Evolutionary conservation across 495 filamentous ascomycete species (phyloP).

Genomic region (Aspergillus incahuasiensis): DNA sequence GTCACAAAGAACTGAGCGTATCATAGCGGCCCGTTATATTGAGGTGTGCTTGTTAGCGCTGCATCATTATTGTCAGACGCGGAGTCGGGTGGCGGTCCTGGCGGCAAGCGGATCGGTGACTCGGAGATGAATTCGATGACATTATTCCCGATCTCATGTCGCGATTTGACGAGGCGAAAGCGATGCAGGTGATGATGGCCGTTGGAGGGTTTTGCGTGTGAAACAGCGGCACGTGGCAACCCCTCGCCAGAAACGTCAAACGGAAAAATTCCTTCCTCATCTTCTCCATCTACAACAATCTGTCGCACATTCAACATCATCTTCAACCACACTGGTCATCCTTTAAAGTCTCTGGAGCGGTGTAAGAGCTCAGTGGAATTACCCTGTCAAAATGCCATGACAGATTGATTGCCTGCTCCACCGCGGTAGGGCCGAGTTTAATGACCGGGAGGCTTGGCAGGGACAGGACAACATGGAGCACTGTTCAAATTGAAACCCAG

Average conservation of each 20-base stretch:
- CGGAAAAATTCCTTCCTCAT: neutral
- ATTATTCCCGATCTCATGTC: neutral
- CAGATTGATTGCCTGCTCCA: neutral
- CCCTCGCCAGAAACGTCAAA: neutral
- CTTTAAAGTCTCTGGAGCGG: neutral
- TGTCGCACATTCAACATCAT: neutral
- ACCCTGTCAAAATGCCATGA: neutral
- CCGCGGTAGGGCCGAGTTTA: neutral
- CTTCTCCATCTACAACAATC: neutral
- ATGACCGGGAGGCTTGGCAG: constrained; percentile 18
- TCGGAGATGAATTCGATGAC: neutral
- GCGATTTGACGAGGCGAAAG: neutral
- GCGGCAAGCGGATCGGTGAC: neutral
- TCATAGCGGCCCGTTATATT: constrained; percentile 3
- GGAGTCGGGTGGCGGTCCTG: neutral
- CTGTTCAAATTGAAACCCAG: constrained; percentile 28
- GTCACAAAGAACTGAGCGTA: neutral
- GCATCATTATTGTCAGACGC: neutral
- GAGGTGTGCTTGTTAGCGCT: neutral
- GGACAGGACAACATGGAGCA: constrained; percentile 15
- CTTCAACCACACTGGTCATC: neutral
- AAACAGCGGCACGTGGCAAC: neutral
- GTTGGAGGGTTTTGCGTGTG: neutral
- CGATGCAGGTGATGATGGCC: neutral
- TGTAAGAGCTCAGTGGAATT: neutral